Base-by-base conservation (phyloP, 106 monocot genomes). In the Allium sativum region DNA sequence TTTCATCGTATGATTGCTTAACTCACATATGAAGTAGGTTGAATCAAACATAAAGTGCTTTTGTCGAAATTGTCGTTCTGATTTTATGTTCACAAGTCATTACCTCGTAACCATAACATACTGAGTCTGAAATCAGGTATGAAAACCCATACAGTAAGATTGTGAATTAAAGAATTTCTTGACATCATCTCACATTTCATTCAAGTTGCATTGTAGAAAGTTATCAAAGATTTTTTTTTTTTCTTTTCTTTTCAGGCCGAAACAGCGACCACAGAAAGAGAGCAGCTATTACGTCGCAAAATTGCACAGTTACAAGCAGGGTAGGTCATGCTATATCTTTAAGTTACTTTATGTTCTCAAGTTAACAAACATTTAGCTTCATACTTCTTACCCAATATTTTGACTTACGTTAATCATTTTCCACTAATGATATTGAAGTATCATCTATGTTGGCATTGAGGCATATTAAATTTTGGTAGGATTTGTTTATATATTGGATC, bases 301-400 rank as follows among this genome's bases (percentile, higher is more conserved):
- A 90, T 94, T 58, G 81, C 85, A 61, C 89, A 89, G 59, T 76
- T 94, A 12, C 89, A 94, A 73, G 61, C 81, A 48, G 86, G 82
- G 93, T 89, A 80, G 14, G 66, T 69, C 41, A 47, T n/a, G 3
- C 14, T 15, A 44, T 44, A 10, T 42, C 10, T 16, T 16, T 9
- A 56, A 42, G 59, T 44, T 31, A 43, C 45, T 12, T 61, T 3
- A 31, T 31, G 31, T 31, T 18, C 8, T 31, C 31, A 31, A 17
- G 18, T 8, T 7, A 44, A 44, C 10, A 44, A 18, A 21, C 2
- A 44, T 18, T 12, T 2, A 44, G 60, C n/a, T 61, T 18, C 60
- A 61, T 18, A 61, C 18, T 11, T 10, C 21, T 12, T 21, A 31
- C 18, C 7, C 20, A 21, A 31, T 21, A 10, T 20, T 8, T 21